Evolutionary conservation across 768 basidiomycete species (phyloP), one percentile per base, ranked within the genome.

Genomic region (Boletus huronensis): DNA sequence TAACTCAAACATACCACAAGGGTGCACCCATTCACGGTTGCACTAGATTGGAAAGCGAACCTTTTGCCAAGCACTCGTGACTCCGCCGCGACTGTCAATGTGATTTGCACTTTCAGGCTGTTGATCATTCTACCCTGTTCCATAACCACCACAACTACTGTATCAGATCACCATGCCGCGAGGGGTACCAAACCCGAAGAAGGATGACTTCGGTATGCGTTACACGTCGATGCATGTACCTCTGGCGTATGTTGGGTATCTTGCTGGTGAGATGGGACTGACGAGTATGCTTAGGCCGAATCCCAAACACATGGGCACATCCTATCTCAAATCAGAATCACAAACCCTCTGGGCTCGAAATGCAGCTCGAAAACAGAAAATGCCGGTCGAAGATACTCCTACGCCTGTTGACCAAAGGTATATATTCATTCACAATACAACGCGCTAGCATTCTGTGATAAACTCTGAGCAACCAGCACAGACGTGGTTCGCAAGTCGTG

Each of bases 211-310:
- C 52, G 88, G 90, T 16, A 77, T 93, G 77, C 81, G 84, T 43
- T 92, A 87, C 71, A 92, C 92, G 5, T 76, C 81, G 14, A 93
- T 93, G 71, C 77, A 84, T 71, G 90, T 93, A 10, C 92, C 91
- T 28, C 71, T 89, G 55, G 79, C 83, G 86, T 90, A 64, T 57
- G 79, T 69, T 70, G 29, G 26, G 43, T 57, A 16, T 48, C 53
- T 50, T 31, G 11, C 40, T 48, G 29, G 50, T 17, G 28, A 31
- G 49, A 49, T 47, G 39, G 45, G 50, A 48, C 57, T 69, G 50
- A 64, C 48, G 14, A 41, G 28, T 21, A 50, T 42, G 19, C 42
- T 11, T 62, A 91, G 88, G 53, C 79, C 83, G 31, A 92, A 91
- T 68, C 88, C 87, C 32, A 93, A 93, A 66, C 87, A 93, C 62